These are phyloP conservation scores for Marchantia polymorpha DNA, from an alignment of 225 moss, liverwort and hornwort genomes.

Conservation along the genomic window DNA sequence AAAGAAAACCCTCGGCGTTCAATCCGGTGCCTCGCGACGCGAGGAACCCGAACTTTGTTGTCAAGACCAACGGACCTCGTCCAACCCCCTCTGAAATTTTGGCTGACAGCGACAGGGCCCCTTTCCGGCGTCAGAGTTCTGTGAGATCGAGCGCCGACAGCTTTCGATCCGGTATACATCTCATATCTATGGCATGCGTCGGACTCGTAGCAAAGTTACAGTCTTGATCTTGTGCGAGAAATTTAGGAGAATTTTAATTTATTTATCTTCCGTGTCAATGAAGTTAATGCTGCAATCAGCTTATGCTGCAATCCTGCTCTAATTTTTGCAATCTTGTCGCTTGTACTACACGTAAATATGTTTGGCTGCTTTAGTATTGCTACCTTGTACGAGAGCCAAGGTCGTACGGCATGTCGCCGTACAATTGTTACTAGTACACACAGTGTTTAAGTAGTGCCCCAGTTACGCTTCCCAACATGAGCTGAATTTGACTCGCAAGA, in stretches of 20 bases:
- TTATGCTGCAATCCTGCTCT: no score
- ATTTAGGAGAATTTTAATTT: background rate
- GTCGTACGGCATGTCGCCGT: no score
- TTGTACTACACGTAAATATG: no score
- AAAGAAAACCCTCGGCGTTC: constrained; percentile 24
- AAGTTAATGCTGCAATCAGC: no score
- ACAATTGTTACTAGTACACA: no score
- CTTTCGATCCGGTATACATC: constrained; percentile 28
- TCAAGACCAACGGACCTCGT: constrained; percentile 26
- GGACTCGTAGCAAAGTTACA: background rate
- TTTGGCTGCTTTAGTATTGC: no score
- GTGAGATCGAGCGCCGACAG: constrained; percentile 34
- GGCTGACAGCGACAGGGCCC: constrained; percentile 17
- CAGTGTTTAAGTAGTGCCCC: no score
- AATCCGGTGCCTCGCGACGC: constrained; percentile 16
- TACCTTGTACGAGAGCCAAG: no score
- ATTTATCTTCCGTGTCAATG: no score
- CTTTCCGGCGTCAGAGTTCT: constrained; percentile 17
- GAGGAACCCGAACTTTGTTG: constrained; percentile 27
- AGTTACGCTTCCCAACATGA: no score
- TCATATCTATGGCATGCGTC: background rate
- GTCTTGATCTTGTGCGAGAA: background rate
- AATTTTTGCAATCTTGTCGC: no score
- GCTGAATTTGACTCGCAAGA: no score
- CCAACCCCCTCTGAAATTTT: constrained; percentile 27